phyloP scores from a whole-genome alignment of 176 grass and related monocot genomes.

The Saccharum spontaneum region DNA sequence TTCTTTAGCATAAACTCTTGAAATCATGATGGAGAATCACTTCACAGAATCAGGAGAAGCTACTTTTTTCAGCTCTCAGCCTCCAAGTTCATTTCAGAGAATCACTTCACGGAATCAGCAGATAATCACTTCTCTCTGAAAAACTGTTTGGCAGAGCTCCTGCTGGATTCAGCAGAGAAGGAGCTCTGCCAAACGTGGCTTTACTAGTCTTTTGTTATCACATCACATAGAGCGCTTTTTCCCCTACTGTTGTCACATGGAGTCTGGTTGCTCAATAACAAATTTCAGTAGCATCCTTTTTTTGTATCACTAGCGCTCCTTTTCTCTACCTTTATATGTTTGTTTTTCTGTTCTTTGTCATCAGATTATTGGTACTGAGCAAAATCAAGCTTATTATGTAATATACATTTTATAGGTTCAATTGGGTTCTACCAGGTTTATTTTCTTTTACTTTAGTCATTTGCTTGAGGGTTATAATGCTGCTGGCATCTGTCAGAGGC shows the following conservation, averaged over 20 bases:
- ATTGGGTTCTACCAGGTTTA: background rate
- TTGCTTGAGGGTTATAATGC: constrained; percentile 3
- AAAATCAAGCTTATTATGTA: background rate
- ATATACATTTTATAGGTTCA: background rate
- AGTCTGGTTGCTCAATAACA: background rate
- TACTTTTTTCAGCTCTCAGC: no score
- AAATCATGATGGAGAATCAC: no score
- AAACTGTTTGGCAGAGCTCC: no score
- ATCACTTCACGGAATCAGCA: no score
- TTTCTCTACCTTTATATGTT: background rate
- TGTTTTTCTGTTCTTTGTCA: background rate
- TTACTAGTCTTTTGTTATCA: background rate
- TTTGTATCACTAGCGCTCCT: background rate
- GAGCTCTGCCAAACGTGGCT: no score
- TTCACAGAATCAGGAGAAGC: no score
- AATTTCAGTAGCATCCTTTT: background rate
- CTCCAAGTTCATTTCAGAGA: no score
- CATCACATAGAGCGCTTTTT: background rate
- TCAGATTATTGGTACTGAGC: constrained; percentile 9
- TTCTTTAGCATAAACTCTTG: no score
- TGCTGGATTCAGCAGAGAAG: no score
- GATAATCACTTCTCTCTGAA: no score
- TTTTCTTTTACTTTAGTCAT: constrained; percentile 23
- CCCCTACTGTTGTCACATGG: background rate
- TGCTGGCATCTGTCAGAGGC: background rate